Evolutionary conservation across 1,284 basidiomycete species (phyloP), one percentile per base, ranked within the genome.

Genomic region (Ganoderma multipileum): DNA sequence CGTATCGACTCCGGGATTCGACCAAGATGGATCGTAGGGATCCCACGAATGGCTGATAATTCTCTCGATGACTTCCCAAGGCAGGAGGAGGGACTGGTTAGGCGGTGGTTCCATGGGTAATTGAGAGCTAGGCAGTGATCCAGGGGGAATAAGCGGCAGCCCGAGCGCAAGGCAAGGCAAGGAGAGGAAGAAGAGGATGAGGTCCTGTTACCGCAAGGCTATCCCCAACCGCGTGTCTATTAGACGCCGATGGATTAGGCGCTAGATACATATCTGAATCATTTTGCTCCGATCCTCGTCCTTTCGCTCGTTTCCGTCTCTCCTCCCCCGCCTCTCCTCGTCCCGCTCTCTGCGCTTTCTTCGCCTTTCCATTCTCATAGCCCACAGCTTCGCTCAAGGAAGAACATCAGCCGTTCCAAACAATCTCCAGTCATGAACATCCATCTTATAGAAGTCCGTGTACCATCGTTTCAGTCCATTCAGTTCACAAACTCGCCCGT

Each of bases 391-490:
- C 14, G 11, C 12, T 55, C 52, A 7, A 33, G 9, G 11, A 55
- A 55, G 28, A 55, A 4, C 33, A 30, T 18, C 28, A 30, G 16
- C 52, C 28, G 28, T 8, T 33, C 28, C 9, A n/a, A 5, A 28
- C 28, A 18, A 33, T 5, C n/a, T 11, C 33, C 38, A 38, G 9
- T 33, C 16, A 75, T 75, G 74, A 57, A 61, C 30, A n/a, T 75
- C 54, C 63, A 75, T 14, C 68, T 77, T 23, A 39, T 78, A 67
- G 72, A 78, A 78, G 83, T 79, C 74, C 76, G 78, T 79, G 65
- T 55, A 50, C 44, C 75, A 75, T 72, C 64, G 28, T 44, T 33
- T 68, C 26, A 38, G 33, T n/a, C 44, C 28, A 28, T 66, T 60
- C 71, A 73, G 68, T 71, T 77, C 75, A 78, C 77, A 76, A 77